Evolutionary conservation across 1,139 yeast genomes (phyloP).

Genomic region (Hansenula lynferdii): DNA sequence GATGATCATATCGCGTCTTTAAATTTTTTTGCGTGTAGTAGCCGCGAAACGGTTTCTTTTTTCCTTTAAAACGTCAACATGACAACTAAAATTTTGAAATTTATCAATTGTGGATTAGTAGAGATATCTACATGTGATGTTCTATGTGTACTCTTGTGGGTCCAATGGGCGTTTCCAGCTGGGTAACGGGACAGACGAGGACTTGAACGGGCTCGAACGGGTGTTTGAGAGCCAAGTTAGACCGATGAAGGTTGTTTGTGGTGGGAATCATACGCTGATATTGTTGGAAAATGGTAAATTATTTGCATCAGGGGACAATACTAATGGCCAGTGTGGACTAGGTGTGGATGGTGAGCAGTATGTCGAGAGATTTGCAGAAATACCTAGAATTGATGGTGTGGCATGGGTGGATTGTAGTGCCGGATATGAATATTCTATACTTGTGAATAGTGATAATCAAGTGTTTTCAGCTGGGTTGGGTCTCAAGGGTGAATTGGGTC

Average conservation of each 20-base stretch:
- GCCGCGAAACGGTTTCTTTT: no score
- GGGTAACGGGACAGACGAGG: conserved; percentile 58
- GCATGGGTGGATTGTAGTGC: conserved; percentile 45
- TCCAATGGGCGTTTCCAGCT: conserved; percentile 81
- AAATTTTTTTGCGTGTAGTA: no score
- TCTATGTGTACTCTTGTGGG: conserved; percentile 55
- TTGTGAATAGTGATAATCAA: conserved; percentile 37
- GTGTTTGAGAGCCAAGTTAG: conserved; percentile 14
- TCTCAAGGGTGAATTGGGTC: conserved; percentile 70
- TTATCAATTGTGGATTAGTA: no score
- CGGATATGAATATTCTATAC: conserved; percentile 76
- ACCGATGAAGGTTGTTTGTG: conserved; percentile 52
- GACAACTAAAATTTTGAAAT: no score
- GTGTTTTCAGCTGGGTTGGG: conserved; percentile 61
- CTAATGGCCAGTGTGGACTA: conserved; percentile 43
- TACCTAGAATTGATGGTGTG: conserved; percentile 23
- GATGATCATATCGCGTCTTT: no score
- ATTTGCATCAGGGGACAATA: conserved; percentile 58
- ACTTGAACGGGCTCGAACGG: conserved; percentile 32
- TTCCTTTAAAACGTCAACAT: no score
- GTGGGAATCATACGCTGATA: conserved; percentile 84
- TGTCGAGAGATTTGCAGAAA: conserved; percentile 21
- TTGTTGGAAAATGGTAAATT: conserved; percentile 48
- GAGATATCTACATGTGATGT: conserved; percentile 13
- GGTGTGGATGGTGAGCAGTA: not conserved